Base-by-base conservation (phyloP, 2,329 filamentous ascomycete genomes). In the Colletotrichum theobromicola region DNA sequence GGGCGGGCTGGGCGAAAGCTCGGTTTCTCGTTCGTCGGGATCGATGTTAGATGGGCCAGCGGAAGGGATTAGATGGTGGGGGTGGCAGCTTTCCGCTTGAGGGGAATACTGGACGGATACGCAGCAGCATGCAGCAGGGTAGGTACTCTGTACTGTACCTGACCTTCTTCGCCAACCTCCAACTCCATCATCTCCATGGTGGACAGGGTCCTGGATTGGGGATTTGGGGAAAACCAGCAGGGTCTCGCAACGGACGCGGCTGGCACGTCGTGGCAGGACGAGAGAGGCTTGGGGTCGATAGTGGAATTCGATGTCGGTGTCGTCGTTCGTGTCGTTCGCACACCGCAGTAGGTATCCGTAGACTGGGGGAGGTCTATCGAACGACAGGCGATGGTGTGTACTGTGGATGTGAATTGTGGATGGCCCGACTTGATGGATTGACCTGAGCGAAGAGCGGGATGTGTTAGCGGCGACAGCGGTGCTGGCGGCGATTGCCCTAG, bases 401-500 rank as follows among this genome's bases (percentile, higher is more conserved):
- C n/a, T n/a, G 53, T 61, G 66, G 61, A 35, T 37, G 35, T 64
- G 61, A 64, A 35, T 26, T 42, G 60, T 62, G 72, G 67, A 42
- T 70, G 67, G 67, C 60, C 67, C 72, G 60, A 60, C 64, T 65
- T 74, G 60, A 64, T 53, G 71, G 71, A 60, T 70, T 70, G 60
- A 70, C 66, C 67, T 70, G 46, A 50, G 62, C 55, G 46, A 57
- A 34, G 26, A 53, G 60, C 28, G 72, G 69, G 62, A 62, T 55
- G 50, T 72, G 57, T 64, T 72, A 74, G 72, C 63, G 68, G 53
- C 68, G 50, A 34, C 37, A 72, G 62, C 67, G 72, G 68, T 72
- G 57, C 55, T 66, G 62, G 37, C 42, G 72, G 58, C 72, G 63
- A 75, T 72, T 62, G 55, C 72, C 57, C 72, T 75, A 72, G 69